Evolutionary conservation across 176 grass and related monocot species (phyloP).

Genomic region (Eragrostis curvula): DNA sequence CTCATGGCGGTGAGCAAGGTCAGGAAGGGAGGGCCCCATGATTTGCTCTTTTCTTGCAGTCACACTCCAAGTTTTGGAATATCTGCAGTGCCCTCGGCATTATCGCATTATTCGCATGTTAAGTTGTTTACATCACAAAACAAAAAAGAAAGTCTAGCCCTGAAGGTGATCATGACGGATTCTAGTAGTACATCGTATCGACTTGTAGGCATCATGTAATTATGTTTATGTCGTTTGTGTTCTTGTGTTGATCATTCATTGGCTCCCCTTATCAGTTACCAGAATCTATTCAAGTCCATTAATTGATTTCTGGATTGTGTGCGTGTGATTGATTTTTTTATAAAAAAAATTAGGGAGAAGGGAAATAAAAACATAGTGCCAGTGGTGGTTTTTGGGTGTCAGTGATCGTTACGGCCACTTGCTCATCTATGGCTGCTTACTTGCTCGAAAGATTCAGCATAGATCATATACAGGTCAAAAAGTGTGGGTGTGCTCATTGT

Average conservation of each 20-base stretch:
- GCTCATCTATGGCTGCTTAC: not conserved
- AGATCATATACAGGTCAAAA: conserved; percentile 18
- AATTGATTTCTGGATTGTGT: not conserved
- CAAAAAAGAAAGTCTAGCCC: not conserved
- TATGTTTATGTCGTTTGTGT: not conserved
- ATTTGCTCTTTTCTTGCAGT: conserved; percentile 43
- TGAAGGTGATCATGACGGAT: conserved; percentile 1
- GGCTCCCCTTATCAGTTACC: not conserved
- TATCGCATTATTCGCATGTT: conserved; percentile 23
- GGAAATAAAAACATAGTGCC: not conserved
- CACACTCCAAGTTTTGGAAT: conserved; percentile 46
- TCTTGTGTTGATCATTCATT: conserved; percentile 4
- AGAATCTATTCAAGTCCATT: not conserved
- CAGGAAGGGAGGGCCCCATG: conserved; percentile 22
- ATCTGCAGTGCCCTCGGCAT: conserved; percentile 13
- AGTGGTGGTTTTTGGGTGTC: conserved; percentile 23
- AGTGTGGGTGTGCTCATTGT: not conserved
- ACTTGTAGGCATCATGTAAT: conserved; percentile 7
- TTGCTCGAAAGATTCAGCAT: not conserved
- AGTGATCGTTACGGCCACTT: conserved; percentile 8
- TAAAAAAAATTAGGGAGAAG: not conserved
- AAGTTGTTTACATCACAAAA: not conserved
- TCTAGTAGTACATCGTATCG: conserved; percentile 17
- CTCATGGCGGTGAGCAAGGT: conserved; percentile 39
- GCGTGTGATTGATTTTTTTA: not conserved